These are phyloP conservation scores for Colletotrichum somersetense DNA, from an alignment of 2,329 filamentous ascomycete genomes.

Conservation along the genomic window DNA sequence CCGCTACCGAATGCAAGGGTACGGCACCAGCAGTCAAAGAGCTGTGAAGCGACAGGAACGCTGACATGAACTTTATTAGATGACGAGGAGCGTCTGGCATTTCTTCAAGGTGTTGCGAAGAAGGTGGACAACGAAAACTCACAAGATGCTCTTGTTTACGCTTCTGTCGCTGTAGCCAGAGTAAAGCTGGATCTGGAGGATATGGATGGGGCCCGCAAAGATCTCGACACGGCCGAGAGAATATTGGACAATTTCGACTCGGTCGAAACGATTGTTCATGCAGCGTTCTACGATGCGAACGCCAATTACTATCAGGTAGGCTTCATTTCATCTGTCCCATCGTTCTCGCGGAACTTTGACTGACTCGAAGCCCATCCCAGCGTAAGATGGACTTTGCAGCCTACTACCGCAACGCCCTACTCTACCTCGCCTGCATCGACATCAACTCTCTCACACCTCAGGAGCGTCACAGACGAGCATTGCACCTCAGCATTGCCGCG, in stretches of 20 bases:
- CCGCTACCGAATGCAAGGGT: conserved; percentile 88
- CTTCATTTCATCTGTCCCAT: conserved; percentile 19
- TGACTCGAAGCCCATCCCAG: conserved; percentile 55
- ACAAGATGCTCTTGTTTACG: conserved; percentile 96
- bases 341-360: conserved; percentile 6
- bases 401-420: conserved; percentile 97
- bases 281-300: conserved; percentile 95
- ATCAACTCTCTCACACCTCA: conserved; percentile 77
- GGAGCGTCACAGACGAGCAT: conserved; percentile 86
- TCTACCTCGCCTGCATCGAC: conserved; percentile 97
- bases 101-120: conserved; percentile 84
- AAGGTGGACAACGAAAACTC: conserved; percentile 93
- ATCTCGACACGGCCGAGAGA: conserved; percentile 87
- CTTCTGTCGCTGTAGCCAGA: conserved; percentile 88
- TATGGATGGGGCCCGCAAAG: conserved; percentile 84
- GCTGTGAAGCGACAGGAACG: neutral
- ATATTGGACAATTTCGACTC: conserved; percentile 94
- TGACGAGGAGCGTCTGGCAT: conserved; percentile 85
- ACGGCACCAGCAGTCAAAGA: conserved; percentile 41
- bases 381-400: conserved; percentile 91
- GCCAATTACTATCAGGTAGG: conserved; percentile 89
- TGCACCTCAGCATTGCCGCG: conserved; percentile 92
- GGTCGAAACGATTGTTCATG: conserved; percentile 95
- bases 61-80: conserved; percentile 64
- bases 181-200: conserved; percentile 87